These are phyloP conservation scores for Echinochloa phyllopogon DNA, from an alignment of 176 grass and related monocot genomes.

Conservation along the genomic window DNA sequence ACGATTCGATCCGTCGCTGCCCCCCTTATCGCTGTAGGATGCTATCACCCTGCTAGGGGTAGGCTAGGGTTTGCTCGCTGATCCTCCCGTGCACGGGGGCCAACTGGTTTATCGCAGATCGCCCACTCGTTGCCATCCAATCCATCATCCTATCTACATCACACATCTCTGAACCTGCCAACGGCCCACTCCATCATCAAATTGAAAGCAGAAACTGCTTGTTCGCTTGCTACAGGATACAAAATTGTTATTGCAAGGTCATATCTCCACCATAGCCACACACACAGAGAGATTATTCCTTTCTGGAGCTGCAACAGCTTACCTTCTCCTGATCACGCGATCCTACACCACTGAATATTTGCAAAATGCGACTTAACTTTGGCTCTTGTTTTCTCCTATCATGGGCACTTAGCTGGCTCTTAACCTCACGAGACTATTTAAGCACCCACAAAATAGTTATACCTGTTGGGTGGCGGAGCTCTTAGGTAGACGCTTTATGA, in stretches of 20 bases:
- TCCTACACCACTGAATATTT: too few species aligned
- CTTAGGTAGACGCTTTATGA: background rate
- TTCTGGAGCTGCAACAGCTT: too few species aligned
- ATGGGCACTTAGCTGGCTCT: background rate
- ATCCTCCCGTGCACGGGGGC: background rate
- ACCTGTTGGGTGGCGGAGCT: background rate
- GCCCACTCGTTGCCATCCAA: background rate
- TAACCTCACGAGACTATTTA: background rate
- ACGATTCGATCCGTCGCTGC: background rate
- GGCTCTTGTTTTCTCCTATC: too few species aligned
- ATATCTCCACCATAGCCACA: background rate
- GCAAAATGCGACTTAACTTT: too few species aligned
- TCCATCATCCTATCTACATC: background rate
- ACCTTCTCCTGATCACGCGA: too few species aligned
- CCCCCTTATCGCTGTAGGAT: background rate
- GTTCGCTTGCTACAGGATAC: background rate
- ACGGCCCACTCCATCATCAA: too few species aligned
- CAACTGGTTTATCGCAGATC: too few species aligned
- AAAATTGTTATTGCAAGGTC: too few species aligned
- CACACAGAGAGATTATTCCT: too few species aligned
- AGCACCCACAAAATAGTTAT: background rate
- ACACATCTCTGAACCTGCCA: too few species aligned
- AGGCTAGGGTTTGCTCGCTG: slow-evolving; percentile 3
- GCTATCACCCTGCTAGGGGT: background rate
- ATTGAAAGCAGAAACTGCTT: background rate